phyloP scores from a whole-genome alignment of 441 rosid genomes.

The Syzygium syzygioides region DNA sequence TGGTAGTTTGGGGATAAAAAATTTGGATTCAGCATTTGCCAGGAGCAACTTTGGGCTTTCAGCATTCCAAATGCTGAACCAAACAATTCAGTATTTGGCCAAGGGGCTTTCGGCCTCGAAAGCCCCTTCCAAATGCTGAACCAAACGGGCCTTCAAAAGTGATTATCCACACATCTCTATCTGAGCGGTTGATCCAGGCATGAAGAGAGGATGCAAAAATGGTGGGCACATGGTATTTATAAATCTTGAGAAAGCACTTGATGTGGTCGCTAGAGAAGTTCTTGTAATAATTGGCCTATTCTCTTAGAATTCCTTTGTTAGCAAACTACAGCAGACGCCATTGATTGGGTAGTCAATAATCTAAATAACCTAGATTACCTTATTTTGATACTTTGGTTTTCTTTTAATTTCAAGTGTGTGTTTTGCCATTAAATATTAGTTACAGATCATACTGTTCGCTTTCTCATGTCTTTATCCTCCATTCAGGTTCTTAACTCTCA shows the following conservation, averaged over 20 bases:
- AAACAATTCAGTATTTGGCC: no score
- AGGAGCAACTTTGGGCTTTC: no score
- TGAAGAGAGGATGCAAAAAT: not conserved
- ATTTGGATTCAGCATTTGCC: no score
- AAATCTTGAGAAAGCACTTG: not conserved
- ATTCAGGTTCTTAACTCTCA: conserved; percentile 17
- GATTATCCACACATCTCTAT: not conserved
- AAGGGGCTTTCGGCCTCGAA: no score
- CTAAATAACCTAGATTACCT: not conserved
- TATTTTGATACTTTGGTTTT: not conserved
- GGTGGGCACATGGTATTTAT: not conserved
- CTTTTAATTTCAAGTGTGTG: not conserved
- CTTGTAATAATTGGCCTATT: not conserved
- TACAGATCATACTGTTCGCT: not conserved
- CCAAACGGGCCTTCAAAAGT: no score
- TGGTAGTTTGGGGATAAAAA: no score
- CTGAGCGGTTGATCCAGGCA: not conserved
- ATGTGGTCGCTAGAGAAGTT: not conserved
- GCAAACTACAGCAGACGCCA: not conserved
- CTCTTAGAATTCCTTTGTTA: not conserved
- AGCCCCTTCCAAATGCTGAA: no score
- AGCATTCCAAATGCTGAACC: no score
- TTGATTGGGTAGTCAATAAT: not conserved
- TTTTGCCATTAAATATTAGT: not conserved
- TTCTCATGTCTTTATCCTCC: not conserved